Conservation (phyloP, 345 rosid genomes). For the Aquilaria yunnanensis region DNA sequence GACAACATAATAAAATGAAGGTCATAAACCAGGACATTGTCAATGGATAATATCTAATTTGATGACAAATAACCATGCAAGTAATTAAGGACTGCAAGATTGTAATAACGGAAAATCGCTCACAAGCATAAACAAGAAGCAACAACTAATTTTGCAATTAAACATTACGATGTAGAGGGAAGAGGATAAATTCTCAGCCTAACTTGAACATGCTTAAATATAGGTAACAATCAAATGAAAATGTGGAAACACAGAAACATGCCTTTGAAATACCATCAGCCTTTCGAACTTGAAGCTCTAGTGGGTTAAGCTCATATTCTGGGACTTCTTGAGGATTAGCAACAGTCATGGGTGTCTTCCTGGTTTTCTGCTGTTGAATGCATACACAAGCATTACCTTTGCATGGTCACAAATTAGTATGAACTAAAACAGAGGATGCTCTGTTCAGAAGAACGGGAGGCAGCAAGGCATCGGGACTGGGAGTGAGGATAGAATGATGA, state of each 20-base stretch:
- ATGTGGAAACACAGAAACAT: slow-evolving; percentile 15
- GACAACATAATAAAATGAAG: too few species aligned
- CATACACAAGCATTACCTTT: slow-evolving; percentile 1
- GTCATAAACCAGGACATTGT: too few species aligned
- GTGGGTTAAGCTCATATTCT: slow-evolving; percentile 91
- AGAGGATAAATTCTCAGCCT: not conserved
- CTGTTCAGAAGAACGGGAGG: not conserved
- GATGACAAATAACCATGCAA: too few species aligned
- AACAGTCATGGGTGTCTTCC: slow-evolving; percentile 94
- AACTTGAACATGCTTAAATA: too few species aligned
- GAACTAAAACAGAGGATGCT: too few species aligned
- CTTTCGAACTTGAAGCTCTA: slow-evolving; percentile 86
- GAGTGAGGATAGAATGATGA: not conserved
- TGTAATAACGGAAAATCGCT: too few species aligned
- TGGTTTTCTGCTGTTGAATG: slow-evolving; percentile 54
- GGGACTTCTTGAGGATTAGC: slow-evolving; percentile 89
- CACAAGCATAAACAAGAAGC: too few species aligned
- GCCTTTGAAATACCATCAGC: slow-evolving; percentile 82
- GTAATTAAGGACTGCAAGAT: too few species aligned
- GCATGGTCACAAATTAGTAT: not conserved
- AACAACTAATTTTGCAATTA: too few species aligned
- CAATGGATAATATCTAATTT: too few species aligned
- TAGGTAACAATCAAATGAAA: slow-evolving; percentile 1
- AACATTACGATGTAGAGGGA: too few species aligned
- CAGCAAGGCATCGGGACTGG: not conserved